Percentiles rank a stretch among this genome's conserved stretches.
phyloP scores from a whole-genome alignment of 352 stramenopile genomes.

The Phytophthora palmivora region DNA sequence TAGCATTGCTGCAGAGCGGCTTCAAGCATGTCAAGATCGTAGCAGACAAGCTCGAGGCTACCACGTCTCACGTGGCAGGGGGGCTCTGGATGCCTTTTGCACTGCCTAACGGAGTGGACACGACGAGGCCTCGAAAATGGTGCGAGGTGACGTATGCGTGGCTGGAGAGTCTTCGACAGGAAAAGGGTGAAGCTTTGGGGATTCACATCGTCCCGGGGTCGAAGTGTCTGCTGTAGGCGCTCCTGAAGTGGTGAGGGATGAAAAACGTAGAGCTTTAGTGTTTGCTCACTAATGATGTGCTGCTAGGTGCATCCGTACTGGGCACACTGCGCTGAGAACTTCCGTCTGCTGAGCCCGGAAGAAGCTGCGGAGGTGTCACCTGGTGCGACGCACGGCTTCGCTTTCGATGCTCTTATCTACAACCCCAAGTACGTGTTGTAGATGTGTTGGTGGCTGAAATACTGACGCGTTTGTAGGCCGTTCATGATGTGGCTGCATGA shows the following conservation, averaged over 20 bases:
- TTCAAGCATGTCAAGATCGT: constrained; percentile 58
- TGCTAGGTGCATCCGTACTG: constrained; percentile 49
- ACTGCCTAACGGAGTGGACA: constrained; percentile 46
- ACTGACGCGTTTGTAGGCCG: constrained; percentile 27
- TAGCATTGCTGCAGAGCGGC: constrained; percentile 66
- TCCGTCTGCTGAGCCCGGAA: constrained; percentile 48
- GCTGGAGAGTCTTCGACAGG: constrained; percentile 46
- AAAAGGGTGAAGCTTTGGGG: constrained; percentile 47
- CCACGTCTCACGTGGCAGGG: constrained; percentile 70
- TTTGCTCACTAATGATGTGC: not conserved
- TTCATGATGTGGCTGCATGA: constrained; percentile 61
- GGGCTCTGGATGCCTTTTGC: constrained; percentile 80
- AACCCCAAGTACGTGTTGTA: constrained; percentile 38
- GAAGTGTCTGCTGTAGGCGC: constrained; percentile 12
- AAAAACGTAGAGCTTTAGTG: not conserved
- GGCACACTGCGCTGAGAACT: constrained; percentile 69
- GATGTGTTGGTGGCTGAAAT: not conserved
- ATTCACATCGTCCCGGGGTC: constrained; percentile 52
- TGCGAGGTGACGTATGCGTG: constrained; percentile 70
- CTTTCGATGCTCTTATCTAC: constrained; percentile 74
- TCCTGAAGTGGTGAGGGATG: constrained; percentile 7
- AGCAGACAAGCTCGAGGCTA: constrained; percentile 60
- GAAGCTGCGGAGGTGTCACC: constrained; percentile 49
- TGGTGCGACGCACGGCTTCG: constrained; percentile 54
- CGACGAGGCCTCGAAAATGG: constrained; percentile 56